phyloP scores from a whole-genome alignment of 2,329 filamentous ascomycete species.

The Sarocladium brachiariae region DNA sequence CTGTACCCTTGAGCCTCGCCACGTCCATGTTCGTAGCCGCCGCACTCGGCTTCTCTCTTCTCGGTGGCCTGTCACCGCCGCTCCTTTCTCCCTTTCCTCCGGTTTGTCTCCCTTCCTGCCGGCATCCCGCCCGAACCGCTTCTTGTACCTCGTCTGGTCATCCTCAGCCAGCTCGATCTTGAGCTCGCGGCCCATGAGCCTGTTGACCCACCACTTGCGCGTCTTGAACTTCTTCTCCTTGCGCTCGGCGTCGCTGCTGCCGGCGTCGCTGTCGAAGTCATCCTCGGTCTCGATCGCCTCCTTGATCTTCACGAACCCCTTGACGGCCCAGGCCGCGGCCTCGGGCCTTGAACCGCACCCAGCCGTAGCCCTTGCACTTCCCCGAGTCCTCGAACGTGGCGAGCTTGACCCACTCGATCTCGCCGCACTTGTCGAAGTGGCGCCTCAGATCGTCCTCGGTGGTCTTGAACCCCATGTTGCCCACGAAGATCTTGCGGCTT shows the following conservation, averaged over 20 bases:
- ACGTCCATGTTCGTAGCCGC: conserved; percentile 38
- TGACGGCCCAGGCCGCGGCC: conserved; percentile 62
- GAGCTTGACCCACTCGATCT: conserved; percentile 75
- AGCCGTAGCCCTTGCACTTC: conserved; percentile 96
- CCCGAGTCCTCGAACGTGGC: conserved; percentile 95
- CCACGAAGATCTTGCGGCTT: conserved; percentile 83
- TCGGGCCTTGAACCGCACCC: conserved; percentile 81
- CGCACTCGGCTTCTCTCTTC: conserved; percentile 14
- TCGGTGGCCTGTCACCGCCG: conserved; percentile 29
- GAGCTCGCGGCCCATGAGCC: conserved; percentile 69
- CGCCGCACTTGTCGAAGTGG: conserved; percentile 81
- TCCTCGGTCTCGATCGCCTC: conserved; percentile 57
- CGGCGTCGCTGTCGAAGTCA: conserved; percentile 47
- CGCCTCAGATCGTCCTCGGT: conserved; percentile 73
- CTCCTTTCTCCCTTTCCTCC: conserved; percentile 18
- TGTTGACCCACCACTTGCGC: conserved; percentile 78
- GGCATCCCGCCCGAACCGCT: conserved; percentile 76
- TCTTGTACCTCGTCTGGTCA: conserved; percentile 81
- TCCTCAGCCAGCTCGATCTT: conserved; percentile 94
- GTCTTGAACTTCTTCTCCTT: conserved; percentile 47
- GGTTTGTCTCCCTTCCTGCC: conserved; percentile 27
- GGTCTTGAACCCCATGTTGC: conserved; percentile 77
- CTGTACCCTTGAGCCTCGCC: conserved; percentile 67
- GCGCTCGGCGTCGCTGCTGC: conserved; percentile 34
- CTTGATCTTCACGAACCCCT: conserved; percentile 70